Evolutionary conservation across 2,329 filamentous ascomycete species (phyloP).

Genomic region (Ceratocystis eucalypticola): DNA sequence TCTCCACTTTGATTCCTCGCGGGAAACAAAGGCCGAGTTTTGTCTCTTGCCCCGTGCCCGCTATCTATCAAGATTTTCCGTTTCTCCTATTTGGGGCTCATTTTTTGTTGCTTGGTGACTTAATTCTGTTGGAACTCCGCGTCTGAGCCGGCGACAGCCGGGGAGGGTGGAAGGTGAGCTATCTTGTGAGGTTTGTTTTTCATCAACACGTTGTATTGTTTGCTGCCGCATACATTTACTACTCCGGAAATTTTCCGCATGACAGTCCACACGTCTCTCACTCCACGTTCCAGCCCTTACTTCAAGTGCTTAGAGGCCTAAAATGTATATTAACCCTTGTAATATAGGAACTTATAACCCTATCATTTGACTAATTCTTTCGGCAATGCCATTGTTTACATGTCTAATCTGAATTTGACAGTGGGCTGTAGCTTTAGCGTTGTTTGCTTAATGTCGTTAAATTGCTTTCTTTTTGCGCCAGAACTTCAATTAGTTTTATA

Average conservation of each 20-base stretch:
- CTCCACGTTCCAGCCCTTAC: too few relatives aligned
- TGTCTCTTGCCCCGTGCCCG: neutral
- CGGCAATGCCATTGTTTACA: neutral
- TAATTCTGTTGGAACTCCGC: too few relatives aligned
- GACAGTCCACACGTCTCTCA: too few relatives aligned
- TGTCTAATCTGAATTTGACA: neutral
- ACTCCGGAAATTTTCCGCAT: neutral
- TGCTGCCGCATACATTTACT: too few relatives aligned
- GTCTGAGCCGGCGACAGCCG: too few relatives aligned
- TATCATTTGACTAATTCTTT: neutral
- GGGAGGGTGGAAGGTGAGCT: neutral
- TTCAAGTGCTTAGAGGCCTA: neutral
- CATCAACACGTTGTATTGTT: too few relatives aligned
- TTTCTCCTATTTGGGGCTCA: too few relatives aligned
- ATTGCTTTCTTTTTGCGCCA: neutral
- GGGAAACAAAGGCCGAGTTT: neutral
- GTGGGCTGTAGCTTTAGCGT: neutral
- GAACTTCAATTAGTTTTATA: neutral
- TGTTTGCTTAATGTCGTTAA: neutral
- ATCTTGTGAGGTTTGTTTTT: too few relatives aligned
- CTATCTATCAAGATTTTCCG: neutral
- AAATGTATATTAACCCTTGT: neutral
- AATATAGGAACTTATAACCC: neutral
- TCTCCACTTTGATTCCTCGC: neutral
- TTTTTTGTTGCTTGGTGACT: too few relatives aligned